phyloP scores from a whole-genome alignment of 2,329 filamentous ascomycete species.

The Juglanconis oblonga region DNA sequence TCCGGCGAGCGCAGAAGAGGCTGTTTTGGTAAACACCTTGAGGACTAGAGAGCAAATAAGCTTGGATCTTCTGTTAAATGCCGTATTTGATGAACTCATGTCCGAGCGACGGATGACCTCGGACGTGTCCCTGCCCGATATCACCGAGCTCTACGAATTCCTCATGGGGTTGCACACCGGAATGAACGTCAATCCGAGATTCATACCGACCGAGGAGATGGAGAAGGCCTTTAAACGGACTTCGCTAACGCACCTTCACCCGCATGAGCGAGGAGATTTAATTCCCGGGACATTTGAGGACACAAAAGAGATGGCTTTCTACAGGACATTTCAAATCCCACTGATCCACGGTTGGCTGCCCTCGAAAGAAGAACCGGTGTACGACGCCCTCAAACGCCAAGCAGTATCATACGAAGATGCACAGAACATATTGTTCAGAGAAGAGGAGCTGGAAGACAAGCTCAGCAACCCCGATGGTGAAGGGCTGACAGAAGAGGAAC shows the following conservation, averaged over 20 bases:
- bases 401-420: conserved; percentile 88
- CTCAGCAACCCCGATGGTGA: conserved; percentile 49
- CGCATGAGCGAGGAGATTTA: conserved; percentile 43
- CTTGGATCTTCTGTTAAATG: conserved; percentile 78
- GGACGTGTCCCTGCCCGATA: conserved; percentile 72
- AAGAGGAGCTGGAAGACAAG: conserved; percentile 85
- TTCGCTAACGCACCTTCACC: conserved; percentile 51
- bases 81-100: conserved; percentile 90
- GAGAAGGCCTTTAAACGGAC: conserved; percentile 47
- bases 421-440: conserved; percentile 81
- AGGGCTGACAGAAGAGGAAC: conserved; percentile 69
- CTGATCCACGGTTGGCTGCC: conserved; percentile 94
- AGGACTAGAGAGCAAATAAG: conserved; percentile 83
- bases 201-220: conserved; percentile 59
- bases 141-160: conserved; percentile 84
- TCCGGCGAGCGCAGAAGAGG: conserved; percentile 56
- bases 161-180: conserved; percentile 86
- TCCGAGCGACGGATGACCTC: conserved; percentile 65
- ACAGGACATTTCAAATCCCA: conserved; percentile 83
- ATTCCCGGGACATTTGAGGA: conserved; percentile 77
- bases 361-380: conserved; percentile 60
- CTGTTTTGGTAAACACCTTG: conserved; percentile 75
- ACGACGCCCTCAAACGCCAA: conserved; percentile 67
- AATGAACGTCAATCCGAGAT: conserved; percentile 96
- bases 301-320: conserved; percentile 85